phyloP scores from a whole-genome alignment of 768 basidiomycete genomes.

The Paxillus involutus region DNA sequence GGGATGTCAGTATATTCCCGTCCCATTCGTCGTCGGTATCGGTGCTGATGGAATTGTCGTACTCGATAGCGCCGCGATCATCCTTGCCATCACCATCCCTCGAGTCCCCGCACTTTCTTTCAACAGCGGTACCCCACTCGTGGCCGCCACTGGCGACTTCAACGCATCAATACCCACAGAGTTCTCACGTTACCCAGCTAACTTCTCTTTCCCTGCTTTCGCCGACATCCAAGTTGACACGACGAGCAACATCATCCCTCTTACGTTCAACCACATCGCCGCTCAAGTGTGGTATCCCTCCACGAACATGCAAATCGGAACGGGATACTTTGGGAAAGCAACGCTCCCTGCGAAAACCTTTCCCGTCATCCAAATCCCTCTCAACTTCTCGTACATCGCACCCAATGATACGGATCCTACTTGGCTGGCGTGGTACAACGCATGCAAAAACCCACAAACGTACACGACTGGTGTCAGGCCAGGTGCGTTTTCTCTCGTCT shows the following conservation, averaged over 20 bases:
- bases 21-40: background rate
- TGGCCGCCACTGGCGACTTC: slow-evolving; percentile 57
- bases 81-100: slow-evolving; percentile 80
- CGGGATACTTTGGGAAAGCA: slow-evolving; percentile 58
- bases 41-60: slow-evolving; percentile 2
- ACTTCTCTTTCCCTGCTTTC: slow-evolving; percentile 84
- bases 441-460: slow-evolving; percentile 62
- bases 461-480: slow-evolving; percentile 53
- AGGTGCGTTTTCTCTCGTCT: slow-evolving; percentile 42
- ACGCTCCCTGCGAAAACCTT: slow-evolving; percentile 68
- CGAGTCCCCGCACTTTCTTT: slow-evolving; percentile 76
- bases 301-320: slow-evolving; percentile 63
- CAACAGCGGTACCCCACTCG: slow-evolving; percentile 56
- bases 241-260: slow-evolving; percentile 68
- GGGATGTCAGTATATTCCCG: slow-evolving; percentile 42
- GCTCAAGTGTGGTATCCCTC: slow-evolving; percentile 72
- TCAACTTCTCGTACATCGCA: slow-evolving; percentile 83
- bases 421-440: slow-evolving; percentile 79
- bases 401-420: slow-evolving; percentile 81
- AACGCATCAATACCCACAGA: slow-evolving; percentile 52
- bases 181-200: slow-evolving; percentile 80
- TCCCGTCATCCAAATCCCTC: slow-evolving; percentile 65
- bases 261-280: slow-evolving; percentile 66
- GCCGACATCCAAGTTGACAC: slow-evolving; percentile 80
- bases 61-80: slow-evolving; percentile 54